Evolutionary conservation across 2,329 filamentous ascomycete genomes (phyloP), one percentile per base, ranked within the genome.

Genomic region (Aaosphaeria arxii): DNA sequence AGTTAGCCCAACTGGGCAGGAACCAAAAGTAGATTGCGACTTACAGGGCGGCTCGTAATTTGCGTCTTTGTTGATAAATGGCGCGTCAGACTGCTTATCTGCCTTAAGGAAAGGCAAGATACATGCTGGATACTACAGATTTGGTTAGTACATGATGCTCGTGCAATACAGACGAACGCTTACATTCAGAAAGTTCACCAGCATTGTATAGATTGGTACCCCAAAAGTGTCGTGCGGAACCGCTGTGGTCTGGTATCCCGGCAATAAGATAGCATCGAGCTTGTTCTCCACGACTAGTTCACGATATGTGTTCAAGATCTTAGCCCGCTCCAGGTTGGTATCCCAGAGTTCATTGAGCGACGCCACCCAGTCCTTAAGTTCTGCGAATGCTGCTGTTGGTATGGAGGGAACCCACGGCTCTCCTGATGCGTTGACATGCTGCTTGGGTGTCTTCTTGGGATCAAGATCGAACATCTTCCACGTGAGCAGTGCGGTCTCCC

Each of bases 111-210:
- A 76, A 0, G 75, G 76, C 44, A 82, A 66, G 2, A 79, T 71
- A 6, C 74, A 78, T 3, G 76, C 72, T 3, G 79, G 79, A 55
- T 77, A 81, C 74, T 78, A 0, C 5, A 5, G 6, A 28, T 6
- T 52, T 38, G 51, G 40, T 28, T 13, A 38, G 36, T 30, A 31
- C 42, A 45, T 5, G 50, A 36, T 11, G 11, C 46, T 39, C 40
- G 24, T 35, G 30, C 42, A 11, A 17, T 31, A 7, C 6, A 31
- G 24, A 24, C 9, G 6, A 6, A 5, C 13, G 67, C 75, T 64
- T 55, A 76, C 77, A 60, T 82, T 77, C 4, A 82, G 54, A 6
- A 81, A 24, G 49, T 83, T 84, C 59, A 73, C 73, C 30, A 82
- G 50, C 13, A 74, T 58, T 0, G 80, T 82, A 45, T 78, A 80